phyloP scores from a whole-genome alignment of 495 filamentous ascomycete species.

The Penicillium cataractarum region DNA sequence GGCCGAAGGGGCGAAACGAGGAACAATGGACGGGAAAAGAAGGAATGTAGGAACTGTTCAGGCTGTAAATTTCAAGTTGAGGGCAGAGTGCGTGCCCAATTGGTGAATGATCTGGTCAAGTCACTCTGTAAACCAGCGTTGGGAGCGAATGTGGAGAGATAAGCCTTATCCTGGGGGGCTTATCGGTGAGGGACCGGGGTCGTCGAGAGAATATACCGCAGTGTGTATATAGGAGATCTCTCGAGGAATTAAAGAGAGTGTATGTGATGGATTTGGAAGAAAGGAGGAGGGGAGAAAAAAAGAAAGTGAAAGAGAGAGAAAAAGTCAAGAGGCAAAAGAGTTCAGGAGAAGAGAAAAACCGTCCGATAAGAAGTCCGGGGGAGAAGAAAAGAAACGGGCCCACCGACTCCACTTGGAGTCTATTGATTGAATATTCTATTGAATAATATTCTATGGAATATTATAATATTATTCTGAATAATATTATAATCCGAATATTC shows the following conservation, averaged over 20 bases:
- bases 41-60: not conserved
- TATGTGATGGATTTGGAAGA: not conserved
- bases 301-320: conserved; percentile 9
- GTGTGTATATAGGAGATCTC: conserved; percentile 3
- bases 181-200: not conserved
- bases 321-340: not conserved
- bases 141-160: conserved; percentile 5
- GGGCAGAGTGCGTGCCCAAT: not conserved
- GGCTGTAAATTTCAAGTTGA: not conserved
- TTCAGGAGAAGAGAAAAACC: conserved; percentile 7
- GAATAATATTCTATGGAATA: no score
- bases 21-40: not conserved
- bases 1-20: conserved; percentile 1
- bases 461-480: no score
- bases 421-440: no score
- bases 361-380: conserved; percentile 23
- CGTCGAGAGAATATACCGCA: conserved; percentile 18
- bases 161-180: not conserved
- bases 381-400: conserved; percentile 8
- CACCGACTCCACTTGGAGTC: not conserved
- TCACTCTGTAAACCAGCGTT: not conserved
- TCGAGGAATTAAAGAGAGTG: conserved; percentile 4
- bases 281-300: conserved; percentile 11
- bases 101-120: not conserved
- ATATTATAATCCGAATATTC: no score